A percentile compares a stretch with the other conserved stretches of the same genome.
Conservation (phyloP, 2,329 filamentous ascomycete genomes). For the Pezizomycotina sp. region DNA sequence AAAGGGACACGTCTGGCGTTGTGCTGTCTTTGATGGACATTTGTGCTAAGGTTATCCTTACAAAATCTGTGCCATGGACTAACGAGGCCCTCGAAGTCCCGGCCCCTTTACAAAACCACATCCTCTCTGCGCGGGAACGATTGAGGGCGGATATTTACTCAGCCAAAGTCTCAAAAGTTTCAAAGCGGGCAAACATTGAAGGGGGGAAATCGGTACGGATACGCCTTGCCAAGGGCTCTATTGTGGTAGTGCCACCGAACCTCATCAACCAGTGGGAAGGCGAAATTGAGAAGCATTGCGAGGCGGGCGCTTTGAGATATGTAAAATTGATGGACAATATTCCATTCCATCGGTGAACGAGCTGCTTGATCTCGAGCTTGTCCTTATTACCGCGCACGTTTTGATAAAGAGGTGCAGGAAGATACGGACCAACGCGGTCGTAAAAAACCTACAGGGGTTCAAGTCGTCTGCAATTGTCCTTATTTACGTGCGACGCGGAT, state of each 20-base stretch:
- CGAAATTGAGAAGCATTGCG: slow-evolving; percentile 65
- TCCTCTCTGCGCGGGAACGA: slow-evolving; percentile 30
- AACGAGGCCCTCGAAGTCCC: slow-evolving; percentile 6
- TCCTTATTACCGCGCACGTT: slow-evolving; percentile 62
- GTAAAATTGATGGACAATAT: slow-evolving; percentile 2
- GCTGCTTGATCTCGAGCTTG: slow-evolving; percentile 52
- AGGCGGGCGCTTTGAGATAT: slow-evolving; percentile 35
- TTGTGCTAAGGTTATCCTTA: slow-evolving; percentile 53
- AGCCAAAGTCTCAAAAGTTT: slow-evolving; percentile 33
- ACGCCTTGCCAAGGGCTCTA: slow-evolving; percentile 48
- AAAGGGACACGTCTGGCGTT: slow-evolving; percentile 27
- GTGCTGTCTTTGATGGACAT: slow-evolving; percentile 56
- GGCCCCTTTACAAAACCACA: slow-evolving; percentile 29
- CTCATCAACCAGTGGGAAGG: slow-evolving; percentile 67
- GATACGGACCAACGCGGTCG: slow-evolving; percentile 34
- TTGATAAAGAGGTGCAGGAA: slow-evolving; percentile 49
- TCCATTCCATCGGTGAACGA: slow-evolving; percentile 40
- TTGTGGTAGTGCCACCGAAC: slow-evolving; percentile 71
- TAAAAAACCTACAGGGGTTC: slow-evolving; percentile 20
- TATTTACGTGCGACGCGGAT: slow-evolving; percentile 33
- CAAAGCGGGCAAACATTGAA: slow-evolving; percentile 30
- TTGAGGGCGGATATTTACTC: no score
- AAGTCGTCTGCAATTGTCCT: slow-evolving; percentile 26
- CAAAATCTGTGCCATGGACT: slow-evolving; percentile 54
- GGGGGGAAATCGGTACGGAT: slow-evolving; percentile 30